Conservation (phyloP, 2,329 filamentous ascomycete genomes). For the Colletotrichum paranaense region DNA sequence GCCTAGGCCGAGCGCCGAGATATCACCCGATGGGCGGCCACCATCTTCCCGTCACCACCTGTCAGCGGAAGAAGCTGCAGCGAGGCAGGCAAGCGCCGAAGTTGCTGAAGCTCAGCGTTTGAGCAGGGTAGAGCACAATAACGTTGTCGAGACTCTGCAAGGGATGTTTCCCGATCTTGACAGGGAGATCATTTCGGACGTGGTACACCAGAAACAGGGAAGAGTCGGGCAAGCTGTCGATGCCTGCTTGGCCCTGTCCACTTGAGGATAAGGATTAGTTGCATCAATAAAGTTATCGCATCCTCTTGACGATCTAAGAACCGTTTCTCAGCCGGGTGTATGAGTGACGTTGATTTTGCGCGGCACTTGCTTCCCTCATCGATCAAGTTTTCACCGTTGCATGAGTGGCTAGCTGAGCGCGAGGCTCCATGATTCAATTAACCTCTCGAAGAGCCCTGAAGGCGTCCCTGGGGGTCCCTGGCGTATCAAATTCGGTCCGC, state of each 20-base stretch:
- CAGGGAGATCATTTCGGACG: constrained; percentile 93
- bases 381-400: neutral
- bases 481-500: neutral
- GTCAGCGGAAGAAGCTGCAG: constrained; percentile 87
- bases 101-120: constrained; percentile 87
- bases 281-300: neutral
- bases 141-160: constrained; percentile 91
- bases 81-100: constrained; percentile 90
- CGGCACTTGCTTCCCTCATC: neutral
- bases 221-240: constrained; percentile 89
- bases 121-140: constrained; percentile 85
- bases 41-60: constrained; percentile 51
- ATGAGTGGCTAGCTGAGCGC: neutral
- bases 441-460: too few relatives aligned
- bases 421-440: neutral
- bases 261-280: constrained; percentile 40
- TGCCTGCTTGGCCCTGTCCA: constrained; percentile 79
- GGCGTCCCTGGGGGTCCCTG: neutral
- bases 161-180: constrained; percentile 98
- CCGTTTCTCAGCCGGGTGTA: too few relatives aligned
- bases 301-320: neutral
- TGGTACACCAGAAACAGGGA: constrained; percentile 95
- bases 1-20: constrained; percentile 45
- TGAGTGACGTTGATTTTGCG: neutral
- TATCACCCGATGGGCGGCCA: constrained; percentile 34